phyloP scores from a whole-genome alignment of 2,329 filamentous ascomycete genomes.

The Neopestalotiopsis rosae region DNA sequence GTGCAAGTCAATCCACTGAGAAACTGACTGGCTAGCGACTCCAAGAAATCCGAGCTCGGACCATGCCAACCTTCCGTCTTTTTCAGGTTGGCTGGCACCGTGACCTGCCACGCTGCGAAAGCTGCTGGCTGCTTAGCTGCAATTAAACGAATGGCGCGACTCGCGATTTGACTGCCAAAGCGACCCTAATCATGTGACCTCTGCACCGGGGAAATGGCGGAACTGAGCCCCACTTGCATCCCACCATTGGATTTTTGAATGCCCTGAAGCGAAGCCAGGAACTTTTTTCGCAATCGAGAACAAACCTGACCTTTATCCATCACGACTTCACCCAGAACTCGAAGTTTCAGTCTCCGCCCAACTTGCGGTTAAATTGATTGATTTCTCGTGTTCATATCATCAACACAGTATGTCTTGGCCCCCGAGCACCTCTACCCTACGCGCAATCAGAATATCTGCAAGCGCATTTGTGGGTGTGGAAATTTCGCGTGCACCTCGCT shows the following conservation, averaged over 20 bases:
- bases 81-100: neutral
- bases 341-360: conserved; percentile 99
- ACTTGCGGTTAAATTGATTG: conserved; percentile 99
- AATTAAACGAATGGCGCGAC: neutral
- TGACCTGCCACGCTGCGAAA: neutral
- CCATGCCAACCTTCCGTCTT: neutral
- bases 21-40: too few species aligned
- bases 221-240: neutral
- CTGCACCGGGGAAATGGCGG: neutral
- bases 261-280: neutral
- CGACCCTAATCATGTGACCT: conserved; percentile 22
- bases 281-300: conserved; percentile 14
- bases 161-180: conserved; percentile 2
- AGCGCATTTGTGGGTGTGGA: neutral
- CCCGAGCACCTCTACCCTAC: conserved; percentile 1
- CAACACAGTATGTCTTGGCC: conserved; percentile 12
- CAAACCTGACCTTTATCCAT: conserved; percentile 9
- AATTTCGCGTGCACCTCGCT: conserved; percentile 17
- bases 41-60: neutral
- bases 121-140: neutral
- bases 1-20: too few species aligned
- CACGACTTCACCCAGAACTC: conserved; percentile 65
- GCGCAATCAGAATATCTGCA: neutral
- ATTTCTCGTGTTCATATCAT: conserved; percentile 78
- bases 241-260: conserved; percentile 13